Conservation (phyloP, 164 flowering plant species). For the Vitis rotundifolia region DNA sequence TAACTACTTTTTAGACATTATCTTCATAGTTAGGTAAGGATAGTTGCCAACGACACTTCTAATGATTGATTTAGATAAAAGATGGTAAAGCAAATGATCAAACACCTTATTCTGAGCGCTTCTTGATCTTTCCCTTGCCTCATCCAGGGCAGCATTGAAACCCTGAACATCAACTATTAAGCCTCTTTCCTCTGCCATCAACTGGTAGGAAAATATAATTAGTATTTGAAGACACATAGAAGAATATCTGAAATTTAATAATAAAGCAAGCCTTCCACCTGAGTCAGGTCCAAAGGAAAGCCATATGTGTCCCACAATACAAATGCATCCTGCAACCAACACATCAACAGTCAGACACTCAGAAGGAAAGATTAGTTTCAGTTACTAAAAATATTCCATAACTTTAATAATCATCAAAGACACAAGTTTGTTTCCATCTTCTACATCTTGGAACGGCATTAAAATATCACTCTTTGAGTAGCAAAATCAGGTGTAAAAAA, state of each 20-base stretch:
- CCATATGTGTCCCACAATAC: constrained; percentile 99
- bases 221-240: background rate
- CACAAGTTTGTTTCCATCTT: too few species aligned
- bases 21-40: too few species aligned
- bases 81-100: background rate
- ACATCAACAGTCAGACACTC: background rate
- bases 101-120: constrained; percentile 78
- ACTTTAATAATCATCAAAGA: too few species aligned
- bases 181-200: constrained; percentile 98
- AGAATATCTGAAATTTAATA: background rate
- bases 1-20: too few species aligned
- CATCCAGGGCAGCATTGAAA: constrained; percentile 79
- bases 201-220: constrained; percentile 32
- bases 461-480: too few species aligned
- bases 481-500: too few species aligned
- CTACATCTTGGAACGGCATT: too few species aligned
- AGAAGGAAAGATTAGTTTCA: too few species aligned
- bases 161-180: constrained; percentile 78
- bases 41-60: too few species aligned
- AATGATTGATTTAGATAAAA: too few species aligned
- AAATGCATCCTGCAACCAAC: constrained; percentile 91
- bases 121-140: constrained; percentile 90
- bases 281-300: constrained; percentile 95
- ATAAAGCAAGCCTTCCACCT: constrained; percentile 43
- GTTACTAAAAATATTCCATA: too few species aligned